These are phyloP conservation scores for Apiospora koreana DNA, from an alignment of 2,329 filamentous ascomycete genomes.

Conservation along the genomic window DNA sequence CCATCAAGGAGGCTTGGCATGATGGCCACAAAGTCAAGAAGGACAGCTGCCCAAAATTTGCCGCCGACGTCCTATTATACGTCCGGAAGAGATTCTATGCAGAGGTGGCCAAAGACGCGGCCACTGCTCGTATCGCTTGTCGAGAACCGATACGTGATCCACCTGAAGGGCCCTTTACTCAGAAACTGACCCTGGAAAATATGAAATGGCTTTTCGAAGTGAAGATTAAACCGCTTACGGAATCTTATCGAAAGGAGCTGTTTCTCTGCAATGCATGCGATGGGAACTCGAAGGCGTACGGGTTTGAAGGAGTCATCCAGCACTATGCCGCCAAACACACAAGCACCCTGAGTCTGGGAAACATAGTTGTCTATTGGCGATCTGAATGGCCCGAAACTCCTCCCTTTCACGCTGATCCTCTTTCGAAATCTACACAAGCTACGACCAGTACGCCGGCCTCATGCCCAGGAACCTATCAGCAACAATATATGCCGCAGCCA, in stretches of 20 bases:
- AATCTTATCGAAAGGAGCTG: conserved; percentile 66
- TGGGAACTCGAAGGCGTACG: conserved; percentile 65
- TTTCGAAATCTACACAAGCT: conserved; percentile 21
- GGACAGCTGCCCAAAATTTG: conserved; percentile 68
- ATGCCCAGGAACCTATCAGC: not conserved
- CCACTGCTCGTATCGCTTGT: conserved; percentile 46
- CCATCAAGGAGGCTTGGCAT: conserved; percentile 66
- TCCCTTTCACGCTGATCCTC: conserved; percentile 69
- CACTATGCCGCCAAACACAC: conserved; percentile 86
- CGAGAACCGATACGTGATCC: conserved; percentile 47
- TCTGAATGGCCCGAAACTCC: conserved; percentile 76
- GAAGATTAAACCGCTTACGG: conserved; percentile 71
- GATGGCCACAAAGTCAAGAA: conserved; percentile 63
- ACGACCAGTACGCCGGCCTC: conserved; percentile 5
- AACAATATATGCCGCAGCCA: not conserved
- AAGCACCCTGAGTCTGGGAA: conserved; percentile 66
- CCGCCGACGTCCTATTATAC: conserved; percentile 68
- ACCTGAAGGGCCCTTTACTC: conserved; percentile 54
- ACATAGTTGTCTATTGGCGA: conserved; percentile 75
- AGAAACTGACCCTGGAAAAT: conserved; percentile 74
- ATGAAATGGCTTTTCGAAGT: conserved; percentile 85
- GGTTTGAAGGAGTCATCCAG: conserved; percentile 77
- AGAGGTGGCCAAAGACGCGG: conserved; percentile 55
- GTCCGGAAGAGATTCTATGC: conserved; percentile 68
- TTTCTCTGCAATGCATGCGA: conserved; percentile 76